Percentiles rank a stretch among this genome's conserved stretches.
Evolutionary conservation across 164 flowering plant species (phyloP).

Genomic region (Protea cynaroides): DNA sequence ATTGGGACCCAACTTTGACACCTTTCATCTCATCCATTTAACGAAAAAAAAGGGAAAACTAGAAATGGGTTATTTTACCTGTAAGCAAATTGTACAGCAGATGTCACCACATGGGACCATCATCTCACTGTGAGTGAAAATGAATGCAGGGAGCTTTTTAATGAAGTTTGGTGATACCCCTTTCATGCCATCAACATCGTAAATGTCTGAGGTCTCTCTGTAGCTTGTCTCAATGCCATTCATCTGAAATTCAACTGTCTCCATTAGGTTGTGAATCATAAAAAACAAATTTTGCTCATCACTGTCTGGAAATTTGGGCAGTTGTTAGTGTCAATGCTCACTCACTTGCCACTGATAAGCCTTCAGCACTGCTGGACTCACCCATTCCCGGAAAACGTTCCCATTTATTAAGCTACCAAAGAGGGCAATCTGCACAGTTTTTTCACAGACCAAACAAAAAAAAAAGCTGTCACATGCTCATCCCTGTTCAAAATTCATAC

Average conservation of each 20-base stretch:
- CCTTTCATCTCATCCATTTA: no score
- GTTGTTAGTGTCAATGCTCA: neutral
- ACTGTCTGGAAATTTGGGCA: no score
- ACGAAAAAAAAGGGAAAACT: no score
- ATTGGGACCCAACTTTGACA: no score
- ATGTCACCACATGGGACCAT: conserved; percentile 8
- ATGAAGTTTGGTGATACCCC: conserved; percentile 42
- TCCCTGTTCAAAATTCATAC: no score
- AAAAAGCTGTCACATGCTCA: neutral
- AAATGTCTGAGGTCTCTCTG: conserved; percentile 46
- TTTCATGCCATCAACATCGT: conserved; percentile 30
- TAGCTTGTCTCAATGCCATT: conserved; percentile 29
- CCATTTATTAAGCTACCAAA: conserved; percentile 64
- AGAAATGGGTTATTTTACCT: no score
- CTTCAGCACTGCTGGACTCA: conserved; percentile 63
- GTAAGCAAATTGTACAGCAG: conserved; percentile 66
- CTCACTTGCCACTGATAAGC: conserved; percentile 82
- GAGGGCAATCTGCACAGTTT: conserved; percentile 41
- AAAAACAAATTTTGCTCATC: neutral
- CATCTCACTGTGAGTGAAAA: conserved; percentile 7
- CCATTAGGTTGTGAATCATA: neutral
- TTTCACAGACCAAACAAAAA: neutral
- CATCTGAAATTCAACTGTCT: conserved; percentile 28
- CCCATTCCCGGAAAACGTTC: conserved; percentile 71
- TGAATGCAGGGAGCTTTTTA: conserved; percentile 37